Percentiles rank a stretch among this genome's conserved stretches.
Evolutionary conservation across 2,329 filamentous ascomycete species (phyloP).

Genomic region (Xylariomycetidae sp.): DNA sequence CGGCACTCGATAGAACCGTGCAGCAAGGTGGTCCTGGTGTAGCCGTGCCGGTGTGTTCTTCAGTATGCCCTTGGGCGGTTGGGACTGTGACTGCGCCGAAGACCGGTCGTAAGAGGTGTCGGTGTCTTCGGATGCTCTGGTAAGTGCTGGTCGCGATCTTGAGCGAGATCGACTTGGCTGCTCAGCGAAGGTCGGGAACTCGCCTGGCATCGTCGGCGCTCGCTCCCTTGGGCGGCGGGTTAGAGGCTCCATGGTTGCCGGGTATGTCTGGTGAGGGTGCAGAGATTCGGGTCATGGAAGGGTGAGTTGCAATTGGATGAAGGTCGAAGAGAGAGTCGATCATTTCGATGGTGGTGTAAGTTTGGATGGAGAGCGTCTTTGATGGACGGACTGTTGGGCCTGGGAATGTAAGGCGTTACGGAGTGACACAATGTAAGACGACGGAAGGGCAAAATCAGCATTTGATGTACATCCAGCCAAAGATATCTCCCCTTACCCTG

Average conservation of each 20-base stretch:
- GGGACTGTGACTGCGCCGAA: slow-evolving; percentile 11
- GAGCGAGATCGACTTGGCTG: slow-evolving; percentile 12
- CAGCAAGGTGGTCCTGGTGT: slow-evolving; percentile 22
- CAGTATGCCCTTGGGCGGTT: slow-evolving; percentile 22
- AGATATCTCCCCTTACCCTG: slow-evolving; percentile 4
- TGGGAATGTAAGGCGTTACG: background rate
- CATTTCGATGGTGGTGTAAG: slow-evolving; percentile 11
- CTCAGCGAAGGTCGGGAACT: slow-evolving; percentile 19
- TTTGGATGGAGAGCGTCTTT: background rate
- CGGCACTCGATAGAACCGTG: slow-evolving; percentile 23
- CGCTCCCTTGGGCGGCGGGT: slow-evolving; percentile 17
- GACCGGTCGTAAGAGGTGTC: slow-evolving; percentile 19
- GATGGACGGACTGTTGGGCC: background rate
- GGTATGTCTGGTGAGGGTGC: slow-evolving; percentile 9
- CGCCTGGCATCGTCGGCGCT: slow-evolving; percentile 20
- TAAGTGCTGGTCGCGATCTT: slow-evolving; percentile 13
- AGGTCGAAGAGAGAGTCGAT: slow-evolving; percentile 11
- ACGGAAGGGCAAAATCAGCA: background rate
- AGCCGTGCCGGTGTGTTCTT: slow-evolving; percentile 18
- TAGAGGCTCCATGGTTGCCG: slow-evolving; percentile 18
- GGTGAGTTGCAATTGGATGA: slow-evolving; percentile 4
- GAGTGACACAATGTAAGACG: background rate
- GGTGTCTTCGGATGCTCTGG: slow-evolving; percentile 17
- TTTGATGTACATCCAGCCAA: background rate
- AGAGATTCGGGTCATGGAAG: background rate